Percentiles rank a stretch among this genome's conserved stretches.
These are phyloP conservation scores for Venturiaceae sp. DNA, from an alignment of 2,329 filamentous ascomycete species.

Conservation along the genomic window DNA sequence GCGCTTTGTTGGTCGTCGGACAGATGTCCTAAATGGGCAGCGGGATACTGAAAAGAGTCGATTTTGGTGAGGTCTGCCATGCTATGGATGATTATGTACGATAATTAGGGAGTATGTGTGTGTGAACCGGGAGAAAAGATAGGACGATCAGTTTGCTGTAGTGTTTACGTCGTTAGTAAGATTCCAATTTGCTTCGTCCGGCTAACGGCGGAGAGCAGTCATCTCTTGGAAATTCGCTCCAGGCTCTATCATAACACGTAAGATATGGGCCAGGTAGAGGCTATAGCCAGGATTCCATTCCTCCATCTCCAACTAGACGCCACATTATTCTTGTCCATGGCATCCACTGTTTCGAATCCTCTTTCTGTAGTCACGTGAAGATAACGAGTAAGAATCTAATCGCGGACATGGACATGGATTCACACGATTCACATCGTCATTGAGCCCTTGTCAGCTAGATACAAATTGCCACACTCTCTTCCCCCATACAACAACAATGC, in stretches of 20 bases:
- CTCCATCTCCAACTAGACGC: no score
- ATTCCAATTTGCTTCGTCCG: background rate
- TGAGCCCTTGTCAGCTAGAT: background rate
- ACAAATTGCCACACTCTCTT: background rate
- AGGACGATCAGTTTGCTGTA: background rate
- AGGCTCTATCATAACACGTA: no score
- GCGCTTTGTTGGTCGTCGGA: conserved; percentile 57
- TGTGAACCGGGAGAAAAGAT: background rate
- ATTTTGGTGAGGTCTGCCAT: conserved; percentile 7
- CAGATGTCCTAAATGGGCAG: conserved; percentile 74
- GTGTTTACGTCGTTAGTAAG: background rate
- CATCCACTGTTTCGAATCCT: no score
- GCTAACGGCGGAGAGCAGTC: background rate
- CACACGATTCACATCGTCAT: background rate
- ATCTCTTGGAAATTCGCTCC: no score
- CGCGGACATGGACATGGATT: no score
- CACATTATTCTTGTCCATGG: no score
- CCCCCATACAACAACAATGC: background rate
- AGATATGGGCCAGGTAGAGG: no score
- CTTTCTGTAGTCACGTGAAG: no score
- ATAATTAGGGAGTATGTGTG: background rate
- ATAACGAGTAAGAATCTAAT: no score
- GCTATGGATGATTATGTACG: background rate
- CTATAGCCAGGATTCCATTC: no score
- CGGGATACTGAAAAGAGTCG: conserved; percentile 46